Evolutionary conservation across 495 filamentous ascomycete species (phyloP).

Genomic region (Penicillium ucsense): DNA sequence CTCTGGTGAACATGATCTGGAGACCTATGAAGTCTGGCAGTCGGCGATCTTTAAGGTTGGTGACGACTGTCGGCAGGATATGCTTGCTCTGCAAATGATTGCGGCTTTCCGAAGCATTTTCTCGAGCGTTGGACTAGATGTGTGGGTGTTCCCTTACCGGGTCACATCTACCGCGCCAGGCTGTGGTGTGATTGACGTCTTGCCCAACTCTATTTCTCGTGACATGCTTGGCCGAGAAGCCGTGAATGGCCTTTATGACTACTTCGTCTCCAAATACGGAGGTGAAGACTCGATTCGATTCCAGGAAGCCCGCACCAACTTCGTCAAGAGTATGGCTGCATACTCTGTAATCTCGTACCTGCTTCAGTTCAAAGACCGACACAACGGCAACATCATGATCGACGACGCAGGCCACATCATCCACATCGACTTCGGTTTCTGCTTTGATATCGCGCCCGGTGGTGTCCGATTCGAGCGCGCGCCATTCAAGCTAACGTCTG

Average conservation of each 20-base stretch:
- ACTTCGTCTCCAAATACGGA: conserved; percentile 95
- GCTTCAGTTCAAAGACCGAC: conserved; percentile 96
- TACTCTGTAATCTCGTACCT: conserved; percentile 98
- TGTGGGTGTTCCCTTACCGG: conserved; percentile 93
- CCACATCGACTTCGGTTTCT: conserved; percentile 99
- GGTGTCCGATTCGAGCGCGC: conserved; percentile 95
- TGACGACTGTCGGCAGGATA: conserved; percentile 95
- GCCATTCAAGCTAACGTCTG: conserved; percentile 92
- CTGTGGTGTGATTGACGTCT: conserved; percentile 94
- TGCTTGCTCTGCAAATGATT: conserved; percentile 95
- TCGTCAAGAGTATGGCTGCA: conserved; percentile 99
- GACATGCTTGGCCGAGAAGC: conserved; percentile 98
- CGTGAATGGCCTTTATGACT: conserved; percentile 95
- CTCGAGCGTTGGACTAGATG: conserved; percentile 84
- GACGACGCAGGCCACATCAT: conserved; percentile 95
- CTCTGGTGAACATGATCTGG: conserved; percentile 22
- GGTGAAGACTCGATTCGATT: conserved; percentile 88
- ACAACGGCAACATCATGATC: conserved; percentile 99
- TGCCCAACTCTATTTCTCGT: conserved; percentile 94
- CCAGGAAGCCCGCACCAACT: conserved; percentile 92
- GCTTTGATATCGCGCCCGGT: conserved; percentile 96
- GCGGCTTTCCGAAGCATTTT: conserved; percentile 95
- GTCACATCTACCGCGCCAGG: conserved; percentile 98
- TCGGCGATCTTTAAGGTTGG: conserved; percentile 99
- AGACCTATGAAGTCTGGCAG: conserved; percentile 89